Conservation (phyloP, 2,329 filamentous ascomycete genomes). For the Coleophoma eucalyptorum region DNA sequence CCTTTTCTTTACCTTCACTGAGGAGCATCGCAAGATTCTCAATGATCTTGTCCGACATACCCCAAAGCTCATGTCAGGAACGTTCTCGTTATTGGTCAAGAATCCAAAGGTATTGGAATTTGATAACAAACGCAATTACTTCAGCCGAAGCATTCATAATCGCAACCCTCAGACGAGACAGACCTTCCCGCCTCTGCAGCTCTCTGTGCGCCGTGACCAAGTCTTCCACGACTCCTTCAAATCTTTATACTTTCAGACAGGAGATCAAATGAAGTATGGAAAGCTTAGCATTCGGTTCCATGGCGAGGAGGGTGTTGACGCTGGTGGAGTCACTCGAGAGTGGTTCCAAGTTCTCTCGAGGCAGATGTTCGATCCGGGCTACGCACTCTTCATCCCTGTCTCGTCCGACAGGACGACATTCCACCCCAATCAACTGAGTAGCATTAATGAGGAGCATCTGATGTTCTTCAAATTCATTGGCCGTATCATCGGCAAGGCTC, state of each 20-base stretch:
- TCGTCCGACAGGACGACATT: constrained; percentile 97
- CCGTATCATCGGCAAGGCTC: constrained; percentile 93
- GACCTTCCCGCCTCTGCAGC: constrained; percentile 69
- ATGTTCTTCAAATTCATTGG: constrained; percentile 99
- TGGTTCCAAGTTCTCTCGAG: constrained; percentile 98
- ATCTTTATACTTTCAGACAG: constrained; percentile 93
- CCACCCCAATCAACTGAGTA: constrained; percentile 93
- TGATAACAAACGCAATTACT: constrained; percentile 99
- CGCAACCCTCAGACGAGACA: constrained; percentile 68
- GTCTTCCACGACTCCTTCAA: constrained; percentile 99
- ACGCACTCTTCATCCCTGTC: constrained; percentile 92
- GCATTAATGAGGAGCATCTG: constrained; percentile 91
- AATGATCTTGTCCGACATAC: constrained; percentile 97
- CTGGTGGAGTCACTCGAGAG: constrained; percentile 93
- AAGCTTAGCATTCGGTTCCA: constrained; percentile 98
- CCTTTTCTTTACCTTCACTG: constrained; percentile 95
- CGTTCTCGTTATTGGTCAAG: constrained; percentile 92
- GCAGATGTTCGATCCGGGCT: constrained; percentile 99
- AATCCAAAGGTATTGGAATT: constrained; percentile 99
- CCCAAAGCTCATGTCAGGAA: constrained; percentile 97
- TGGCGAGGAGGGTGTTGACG: constrained; percentile 95
- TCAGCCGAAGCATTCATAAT: constrained; percentile 86
- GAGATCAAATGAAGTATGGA: constrained; percentile 97
- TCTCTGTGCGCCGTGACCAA: constrained; percentile 86
- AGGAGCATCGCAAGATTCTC: constrained; percentile 94